Evolutionary conservation across 2,329 filamentous ascomycete species (phyloP), one percentile per base, ranked within the genome.

Genomic region (Pseudocercospora eumusae): DNA sequence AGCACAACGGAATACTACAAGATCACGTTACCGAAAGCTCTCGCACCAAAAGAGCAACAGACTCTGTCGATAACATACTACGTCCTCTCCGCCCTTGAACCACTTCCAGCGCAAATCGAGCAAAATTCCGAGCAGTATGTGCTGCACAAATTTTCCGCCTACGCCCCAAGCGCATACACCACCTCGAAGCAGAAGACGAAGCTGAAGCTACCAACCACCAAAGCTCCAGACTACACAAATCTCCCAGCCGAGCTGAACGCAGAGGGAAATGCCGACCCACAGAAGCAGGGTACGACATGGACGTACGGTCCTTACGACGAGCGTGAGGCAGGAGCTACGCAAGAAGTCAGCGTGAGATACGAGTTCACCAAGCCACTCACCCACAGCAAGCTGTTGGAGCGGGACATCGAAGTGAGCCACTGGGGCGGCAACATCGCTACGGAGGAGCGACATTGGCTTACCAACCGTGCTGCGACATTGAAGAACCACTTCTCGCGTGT

Each of bases 361-460:
- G 93, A 99, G 77, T 97, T 95, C 80, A 97, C 91, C 67, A 96
- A 93, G 79, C 93, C 95, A 11, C 82, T 99, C 61, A 89, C 88
- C 47, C 91, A 95, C 73, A 86, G 92, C 56, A 86, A 87, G 33
- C 81, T 86, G 15, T 82, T 99, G 63, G 91, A 98, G 78, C 88
- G 95, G 63, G 93, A 98, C 72, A 81, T 99, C 66, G 95, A 99
- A 77, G 89, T 99, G 70, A 96, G 91, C 75, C 95, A 98, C 78
- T 99, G 95, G 95, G 95, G 95, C 68, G 95, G 95, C 65, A 99
- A 99, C 75, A 79, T 98, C 58, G 95, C 95, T 1, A 92, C 93
- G 55, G 95, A 99, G 79, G 95, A 99, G 80, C 87, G 91, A 61
- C 97, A 96, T 79, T 91, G 89, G 77, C 83, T 98, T 68, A 86